These are phyloP conservation scores for Parathielavia appendiculata DNA, from an alignment of 495 filamentous ascomycete genomes.

Conservation along the genomic window DNA sequence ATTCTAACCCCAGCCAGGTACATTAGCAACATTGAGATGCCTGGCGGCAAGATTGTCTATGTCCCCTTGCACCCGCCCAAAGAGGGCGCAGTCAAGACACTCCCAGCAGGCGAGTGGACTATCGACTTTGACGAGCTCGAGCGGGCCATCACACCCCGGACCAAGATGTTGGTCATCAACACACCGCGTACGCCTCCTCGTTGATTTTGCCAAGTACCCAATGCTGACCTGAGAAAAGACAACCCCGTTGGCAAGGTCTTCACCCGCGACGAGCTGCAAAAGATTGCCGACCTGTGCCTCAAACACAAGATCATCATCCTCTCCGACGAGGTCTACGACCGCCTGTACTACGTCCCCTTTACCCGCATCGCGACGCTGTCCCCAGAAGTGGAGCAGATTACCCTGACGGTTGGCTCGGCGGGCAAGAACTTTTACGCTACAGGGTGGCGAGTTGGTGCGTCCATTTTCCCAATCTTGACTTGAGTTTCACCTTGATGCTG, in stretches of 20 bases:
- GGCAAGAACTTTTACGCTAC: slow-evolving; percentile 98
- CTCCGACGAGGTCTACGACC: slow-evolving; percentile 93
- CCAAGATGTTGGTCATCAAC: slow-evolving; percentile 91
- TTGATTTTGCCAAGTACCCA: slow-evolving; percentile 41
- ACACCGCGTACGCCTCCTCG: slow-evolving; percentile 46
- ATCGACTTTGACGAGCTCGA: slow-evolving; percentile 82
- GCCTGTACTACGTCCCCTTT: slow-evolving; percentile 90
- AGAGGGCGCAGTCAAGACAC: slow-evolving; percentile 71
- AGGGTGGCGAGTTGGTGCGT: slow-evolving; percentile 81
- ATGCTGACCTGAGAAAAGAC: slow-evolving; percentile 43
- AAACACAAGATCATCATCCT: slow-evolving; percentile 94
- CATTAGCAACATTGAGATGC: slow-evolving; percentile 96
- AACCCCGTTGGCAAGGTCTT: slow-evolving; percentile 97
- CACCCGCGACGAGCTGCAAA: slow-evolving; percentile 72
- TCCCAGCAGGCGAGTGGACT: slow-evolving; percentile 81
- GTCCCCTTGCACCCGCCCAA: slow-evolving; percentile 89
- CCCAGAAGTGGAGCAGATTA: slow-evolving; percentile 77
- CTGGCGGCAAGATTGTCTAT: slow-evolving; percentile 88
- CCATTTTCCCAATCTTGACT: background rate
- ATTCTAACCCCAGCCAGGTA: slow-evolving; percentile 47
- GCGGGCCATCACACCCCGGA: slow-evolving; percentile 73
- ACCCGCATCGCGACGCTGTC: slow-evolving; percentile 86
- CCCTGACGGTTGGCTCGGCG: slow-evolving; percentile 87
- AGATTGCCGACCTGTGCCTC: slow-evolving; percentile 83
- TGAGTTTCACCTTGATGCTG: background rate